Evolutionary conservation across 768 basidiomycete species (phyloP).

Genomic region (Macrocybe gigantea): DNA sequence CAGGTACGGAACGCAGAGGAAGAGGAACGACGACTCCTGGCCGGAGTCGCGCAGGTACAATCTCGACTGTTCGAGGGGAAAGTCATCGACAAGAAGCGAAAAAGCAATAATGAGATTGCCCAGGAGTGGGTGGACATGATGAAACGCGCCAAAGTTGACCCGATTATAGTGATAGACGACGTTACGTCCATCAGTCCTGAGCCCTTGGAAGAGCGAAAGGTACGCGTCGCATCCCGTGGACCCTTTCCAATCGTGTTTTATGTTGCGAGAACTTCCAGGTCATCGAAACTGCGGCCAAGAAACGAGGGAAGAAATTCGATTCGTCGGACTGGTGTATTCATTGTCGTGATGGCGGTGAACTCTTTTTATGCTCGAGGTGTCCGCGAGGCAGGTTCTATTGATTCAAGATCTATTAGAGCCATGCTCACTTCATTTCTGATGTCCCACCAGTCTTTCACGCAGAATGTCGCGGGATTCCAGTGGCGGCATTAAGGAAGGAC

Average conservation of each 20-base stretch:
- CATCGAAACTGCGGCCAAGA: conserved; percentile 17
- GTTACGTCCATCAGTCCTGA: conserved; percentile 21
- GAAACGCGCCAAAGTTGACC: conserved; percentile 35
- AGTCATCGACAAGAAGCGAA: conserved; percentile 22
- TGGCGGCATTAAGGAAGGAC: conserved; percentile 17
- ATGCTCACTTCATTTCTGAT: background rate
- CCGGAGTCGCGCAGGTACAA: conserved; percentile 53
- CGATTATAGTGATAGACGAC: conserved; percentile 27
- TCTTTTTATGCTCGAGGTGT: conserved; percentile 42
- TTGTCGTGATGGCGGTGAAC: conserved; percentile 54
- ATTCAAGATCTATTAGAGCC: background rate
- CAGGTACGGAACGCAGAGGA: conserved; percentile 40
- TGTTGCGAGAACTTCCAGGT: conserved; percentile 9
- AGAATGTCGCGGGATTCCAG: conserved; percentile 36
- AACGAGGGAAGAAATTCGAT: conserved; percentile 31
- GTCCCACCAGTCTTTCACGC: conserved; percentile 44
- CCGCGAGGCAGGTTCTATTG: conserved; percentile 41
- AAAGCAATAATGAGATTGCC: conserved; percentile 36
- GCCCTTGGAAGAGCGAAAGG: conserved; percentile 9
- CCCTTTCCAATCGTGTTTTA: conserved; percentile 2
- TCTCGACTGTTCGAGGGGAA: conserved; percentile 55
- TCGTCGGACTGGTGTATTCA: conserved; percentile 55
- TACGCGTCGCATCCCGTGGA: background rate
- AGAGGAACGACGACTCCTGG: conserved; percentile 44
- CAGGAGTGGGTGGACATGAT: conserved; percentile 40